phyloP scores from a whole-genome alignment of 495 filamentous ascomycete species.

The Pyrenula massariospora region DNA sequence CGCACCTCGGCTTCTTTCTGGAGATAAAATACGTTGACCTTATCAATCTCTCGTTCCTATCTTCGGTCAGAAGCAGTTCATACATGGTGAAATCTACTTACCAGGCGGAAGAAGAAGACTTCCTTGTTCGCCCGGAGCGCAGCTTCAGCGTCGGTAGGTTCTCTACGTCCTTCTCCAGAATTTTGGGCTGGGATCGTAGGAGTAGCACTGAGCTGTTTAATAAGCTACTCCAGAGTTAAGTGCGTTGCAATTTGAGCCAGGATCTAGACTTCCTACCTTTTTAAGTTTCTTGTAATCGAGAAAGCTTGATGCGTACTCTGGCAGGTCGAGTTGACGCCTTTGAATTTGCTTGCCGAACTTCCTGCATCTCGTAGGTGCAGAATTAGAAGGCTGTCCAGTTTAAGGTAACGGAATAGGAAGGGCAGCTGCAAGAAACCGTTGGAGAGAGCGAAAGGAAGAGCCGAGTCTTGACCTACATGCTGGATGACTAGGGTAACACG shows the following conservation, averaged over 20 bases:
- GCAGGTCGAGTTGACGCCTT: conserved; percentile 95
- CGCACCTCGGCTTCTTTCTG: conserved; percentile 95
- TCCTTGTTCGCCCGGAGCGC: conserved; percentile 95
- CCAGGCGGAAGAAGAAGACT: conserved; percentile 95
- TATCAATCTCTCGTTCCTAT: conserved; percentile 93
- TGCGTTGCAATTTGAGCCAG: not conserved
- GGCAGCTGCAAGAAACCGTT: not conserved
- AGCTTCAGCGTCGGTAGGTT: conserved; percentile 62
- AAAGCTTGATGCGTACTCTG: conserved; percentile 97
- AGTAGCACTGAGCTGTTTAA: conserved; percentile 91
- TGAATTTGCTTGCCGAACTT: conserved; percentile 99
- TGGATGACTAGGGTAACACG: not conserved
- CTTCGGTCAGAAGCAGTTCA: not conserved
- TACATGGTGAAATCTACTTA: conserved; percentile 26
- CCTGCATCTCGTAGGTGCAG: conserved; percentile 38
- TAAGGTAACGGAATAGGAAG: not conserved
- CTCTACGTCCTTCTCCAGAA: conserved; percentile 36
- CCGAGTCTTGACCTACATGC: not conserved
- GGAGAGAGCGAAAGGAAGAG: not conserved
- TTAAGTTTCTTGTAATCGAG: conserved; percentile 99
- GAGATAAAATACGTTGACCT: conserved; percentile 94
- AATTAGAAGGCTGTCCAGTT: not conserved
- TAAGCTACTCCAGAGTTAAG: conserved; percentile 51
- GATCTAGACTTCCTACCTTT: conserved; percentile 48
- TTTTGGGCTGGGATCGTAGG: conserved; percentile 68